Conservation (phyloP, 2,329 filamentous ascomycete species). For the Drechslera avenae region DNA sequence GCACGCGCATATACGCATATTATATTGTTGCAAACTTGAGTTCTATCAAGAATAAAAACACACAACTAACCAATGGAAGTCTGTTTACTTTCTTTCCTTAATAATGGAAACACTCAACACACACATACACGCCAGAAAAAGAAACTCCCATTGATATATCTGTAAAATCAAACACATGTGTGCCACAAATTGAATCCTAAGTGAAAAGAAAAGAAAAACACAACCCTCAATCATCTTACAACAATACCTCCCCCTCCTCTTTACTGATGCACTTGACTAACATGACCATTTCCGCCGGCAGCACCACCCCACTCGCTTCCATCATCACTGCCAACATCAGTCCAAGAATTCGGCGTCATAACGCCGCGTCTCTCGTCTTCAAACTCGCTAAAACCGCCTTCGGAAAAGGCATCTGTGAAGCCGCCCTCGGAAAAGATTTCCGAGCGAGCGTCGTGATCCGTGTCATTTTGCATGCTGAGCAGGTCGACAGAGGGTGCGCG, state of each 20-base stretch:
- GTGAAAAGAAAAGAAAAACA: too few species aligned
- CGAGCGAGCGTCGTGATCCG: conserved; percentile 42
- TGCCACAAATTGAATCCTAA: too few species aligned
- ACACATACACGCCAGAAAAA: too few species aligned
- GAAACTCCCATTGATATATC: too few species aligned
- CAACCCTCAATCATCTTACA: too few species aligned
- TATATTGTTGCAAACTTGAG: too few species aligned
- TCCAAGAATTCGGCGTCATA: conserved; percentile 48
- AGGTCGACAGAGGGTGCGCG: conserved; percentile 44
- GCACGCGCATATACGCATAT: too few species aligned
- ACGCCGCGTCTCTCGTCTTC: conserved; percentile 28
- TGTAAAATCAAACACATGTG: too few species aligned
- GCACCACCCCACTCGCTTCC: conserved; percentile 47
- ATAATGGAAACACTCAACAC: too few species aligned
- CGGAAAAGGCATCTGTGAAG: conserved; percentile 46
- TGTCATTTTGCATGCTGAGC: conserved; percentile 42
- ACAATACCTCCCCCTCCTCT: neutral
- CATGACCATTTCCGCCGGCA: conserved; percentile 30
- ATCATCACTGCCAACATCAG: conserved; percentile 49
- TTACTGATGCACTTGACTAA: conserved; percentile 31
- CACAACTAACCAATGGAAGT: too few species aligned
- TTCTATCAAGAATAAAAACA: too few species aligned
- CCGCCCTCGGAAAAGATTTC: conserved; percentile 44
- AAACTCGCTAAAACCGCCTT: conserved; percentile 42
- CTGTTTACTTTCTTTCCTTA: too few species aligned